Evolutionary conservation across 352 stramenopile species (phyloP).

Genomic region (Phytopythium oedochilum): DNA sequence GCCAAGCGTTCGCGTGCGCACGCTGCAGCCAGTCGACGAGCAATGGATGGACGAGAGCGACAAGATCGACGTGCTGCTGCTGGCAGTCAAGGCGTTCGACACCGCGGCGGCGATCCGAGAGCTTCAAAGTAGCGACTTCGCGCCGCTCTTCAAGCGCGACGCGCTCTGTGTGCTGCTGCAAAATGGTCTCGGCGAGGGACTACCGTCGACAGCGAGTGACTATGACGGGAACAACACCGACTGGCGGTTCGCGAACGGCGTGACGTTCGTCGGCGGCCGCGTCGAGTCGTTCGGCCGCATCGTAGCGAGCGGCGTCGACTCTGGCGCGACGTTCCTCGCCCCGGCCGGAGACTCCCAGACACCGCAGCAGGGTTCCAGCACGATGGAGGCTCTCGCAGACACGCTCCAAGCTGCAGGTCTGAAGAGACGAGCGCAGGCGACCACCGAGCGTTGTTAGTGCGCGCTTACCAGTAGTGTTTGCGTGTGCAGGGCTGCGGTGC

Average conservation of each 20-base stretch:
- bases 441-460: not conserved
- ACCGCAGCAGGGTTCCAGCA: constrained; percentile 1
- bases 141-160: constrained; percentile 33
- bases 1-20: constrained; percentile 27
- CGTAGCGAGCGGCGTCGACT: constrained; percentile 38
- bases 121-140: constrained; percentile 21
- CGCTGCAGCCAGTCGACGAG: constrained; percentile 10
- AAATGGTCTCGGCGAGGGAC: constrained; percentile 50
- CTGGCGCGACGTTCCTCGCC: constrained; percentile 45
- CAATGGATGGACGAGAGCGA: constrained; percentile 4
- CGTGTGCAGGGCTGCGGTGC: constrained; percentile 31
- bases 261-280: constrained; percentile 64
- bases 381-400: constrained; percentile 21
- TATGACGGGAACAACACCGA: not conserved
- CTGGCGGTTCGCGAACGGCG: constrained; percentile 51
- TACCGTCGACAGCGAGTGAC: not conserved
- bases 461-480: not conserved
- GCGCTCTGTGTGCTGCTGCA: constrained; percentile 59
- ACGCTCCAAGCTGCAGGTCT: constrained; percentile 38
- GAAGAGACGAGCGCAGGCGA: not conserved
- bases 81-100: constrained; percentile 71
- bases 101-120: constrained; percentile 30
- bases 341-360: constrained; percentile 12
- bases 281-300: constrained; percentile 35
- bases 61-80: constrained; percentile 47